A percentile compares a stretch with the other conserved stretches of the same genome.
Conservation (phyloP, 2,329 filamentous ascomycete species). For the Furcasterigmium sp. region DNA sequence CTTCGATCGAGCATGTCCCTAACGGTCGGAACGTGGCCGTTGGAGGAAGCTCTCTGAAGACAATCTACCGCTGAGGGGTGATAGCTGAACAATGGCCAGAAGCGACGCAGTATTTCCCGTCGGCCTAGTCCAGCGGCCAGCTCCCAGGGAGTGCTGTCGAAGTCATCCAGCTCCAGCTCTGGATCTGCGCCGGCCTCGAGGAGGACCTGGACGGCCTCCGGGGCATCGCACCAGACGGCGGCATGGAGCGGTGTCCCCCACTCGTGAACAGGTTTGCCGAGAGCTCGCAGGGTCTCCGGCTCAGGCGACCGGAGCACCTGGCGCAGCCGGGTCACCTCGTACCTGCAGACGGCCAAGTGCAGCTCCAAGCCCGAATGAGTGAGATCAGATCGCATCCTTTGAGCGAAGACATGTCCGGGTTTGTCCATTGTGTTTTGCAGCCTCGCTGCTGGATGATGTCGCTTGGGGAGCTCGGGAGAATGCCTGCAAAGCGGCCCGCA, state of each 20-base stretch:
- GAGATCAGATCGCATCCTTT: too few species aligned
- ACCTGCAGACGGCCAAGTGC: too few species aligned
- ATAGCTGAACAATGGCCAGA: not conserved
- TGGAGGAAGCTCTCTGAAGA: slow-evolving; percentile 6
- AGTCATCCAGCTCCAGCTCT: not conserved
- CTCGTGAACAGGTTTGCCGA: too few species aligned
- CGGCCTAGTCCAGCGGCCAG: not conserved
- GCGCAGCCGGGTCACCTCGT: too few species aligned
- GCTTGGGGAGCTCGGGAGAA: too few species aligned
- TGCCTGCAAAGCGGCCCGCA: too few species aligned
- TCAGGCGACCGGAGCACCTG: too few species aligned
- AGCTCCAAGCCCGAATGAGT: too few species aligned
- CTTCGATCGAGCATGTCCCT: slow-evolving; percentile 9
- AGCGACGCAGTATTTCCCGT: not conserved
- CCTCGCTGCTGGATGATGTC: too few species aligned
- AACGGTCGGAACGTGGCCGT: slow-evolving; percentile 12
- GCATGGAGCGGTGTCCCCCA: slow-evolving; percentile 13
- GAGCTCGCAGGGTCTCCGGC: too few species aligned
- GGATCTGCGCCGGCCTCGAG: slow-evolving; percentile 18
- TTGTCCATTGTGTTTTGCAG: too few species aligned
- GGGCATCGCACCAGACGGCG: slow-evolving; percentile 13
- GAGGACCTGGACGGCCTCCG: slow-evolving; percentile 15
- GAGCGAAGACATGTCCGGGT: too few species aligned
- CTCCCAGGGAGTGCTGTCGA: not conserved
- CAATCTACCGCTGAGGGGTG: not conserved